Evolutionary conservation across 345 rosid genomes (phyloP).

Genomic region (Eucalyptus erythrocorys): DNA sequence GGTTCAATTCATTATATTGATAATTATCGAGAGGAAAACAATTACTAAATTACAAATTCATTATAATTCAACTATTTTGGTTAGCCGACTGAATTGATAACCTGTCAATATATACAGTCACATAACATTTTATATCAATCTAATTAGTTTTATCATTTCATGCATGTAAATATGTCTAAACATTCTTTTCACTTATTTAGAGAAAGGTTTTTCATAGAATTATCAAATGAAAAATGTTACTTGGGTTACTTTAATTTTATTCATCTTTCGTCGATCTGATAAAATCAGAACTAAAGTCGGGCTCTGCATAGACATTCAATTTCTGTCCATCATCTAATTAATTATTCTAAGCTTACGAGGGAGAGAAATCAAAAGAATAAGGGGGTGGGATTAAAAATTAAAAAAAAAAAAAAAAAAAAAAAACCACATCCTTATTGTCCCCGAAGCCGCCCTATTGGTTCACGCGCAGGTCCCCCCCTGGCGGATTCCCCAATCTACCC

Average conservation of each 20-base stretch:
- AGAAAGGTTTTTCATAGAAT: not conserved
- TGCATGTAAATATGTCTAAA: rapidly evolving
- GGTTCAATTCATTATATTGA: not conserved
- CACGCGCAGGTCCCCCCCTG: not conserved
- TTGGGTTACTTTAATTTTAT: not conserved
- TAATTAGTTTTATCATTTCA: rapidly evolving
- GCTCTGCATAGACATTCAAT: not conserved
- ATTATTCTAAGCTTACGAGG: not conserved
- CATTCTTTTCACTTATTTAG: not conserved
- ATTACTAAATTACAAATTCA: not conserved
- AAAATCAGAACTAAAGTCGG: not conserved
- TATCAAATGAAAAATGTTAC: not conserved
- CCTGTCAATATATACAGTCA: not conserved
- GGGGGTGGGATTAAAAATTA: too few relatives aligned
- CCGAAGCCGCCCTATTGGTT: not conserved
- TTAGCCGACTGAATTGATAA: not conserved
- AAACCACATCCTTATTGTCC: not conserved
- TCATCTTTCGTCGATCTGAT: not conserved
- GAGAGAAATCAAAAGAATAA: not conserved
- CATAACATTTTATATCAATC: not conserved
- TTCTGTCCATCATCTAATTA: not conserved
- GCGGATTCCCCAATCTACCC: not conserved
- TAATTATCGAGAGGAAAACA: not conserved
- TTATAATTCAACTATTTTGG: not conserved
- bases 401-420: too few relatives aligned